Percentiles rank a stretch among this genome's conserved stretches.
Conservation (phyloP, 352 stramenopile genomes). For the Pythium chondricola region DNA sequence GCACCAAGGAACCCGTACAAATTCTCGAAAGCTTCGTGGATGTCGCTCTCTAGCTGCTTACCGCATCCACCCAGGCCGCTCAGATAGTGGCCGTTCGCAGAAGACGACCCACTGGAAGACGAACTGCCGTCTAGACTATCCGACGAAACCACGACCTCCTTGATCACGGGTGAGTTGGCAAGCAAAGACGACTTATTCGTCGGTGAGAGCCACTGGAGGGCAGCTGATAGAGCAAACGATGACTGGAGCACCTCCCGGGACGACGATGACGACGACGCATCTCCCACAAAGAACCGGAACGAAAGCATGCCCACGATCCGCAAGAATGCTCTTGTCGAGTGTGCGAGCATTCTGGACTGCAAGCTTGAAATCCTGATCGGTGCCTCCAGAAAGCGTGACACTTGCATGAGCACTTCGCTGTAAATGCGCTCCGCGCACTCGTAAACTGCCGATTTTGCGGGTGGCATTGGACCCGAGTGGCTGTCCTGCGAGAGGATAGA, state of each 20-base stretch:
- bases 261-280: constrained; percentile 24
- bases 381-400: constrained; percentile 75
- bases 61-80: constrained; percentile 74
- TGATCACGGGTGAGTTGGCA: no score
- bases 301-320: constrained; percentile 72
- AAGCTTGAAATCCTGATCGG: constrained; percentile 67
- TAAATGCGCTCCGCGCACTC: constrained; percentile 78
- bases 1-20: constrained; percentile 75
- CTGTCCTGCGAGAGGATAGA: constrained; percentile 37
- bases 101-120: not conserved
- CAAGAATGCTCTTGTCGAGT: constrained; percentile 70
- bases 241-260: constrained; percentile 57
- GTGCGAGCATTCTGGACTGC: constrained; percentile 68
- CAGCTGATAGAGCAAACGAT: constrained; percentile 61
- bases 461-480: constrained; percentile 20
- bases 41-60: constrained; percentile 67
- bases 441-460: constrained; percentile 48
- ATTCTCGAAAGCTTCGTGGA: constrained; percentile 80
- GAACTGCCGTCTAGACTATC: no score
- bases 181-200: constrained; percentile 10
- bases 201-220: constrained; percentile 71
- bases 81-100: constrained; percentile 43
- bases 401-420: constrained; percentile 79
- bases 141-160: no score
- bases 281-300: constrained; percentile 70